These are phyloP conservation scores for Epichloe festucae DNA, from an alignment of 2,329 filamentous ascomycete species.

Conservation along the genomic window DNA sequence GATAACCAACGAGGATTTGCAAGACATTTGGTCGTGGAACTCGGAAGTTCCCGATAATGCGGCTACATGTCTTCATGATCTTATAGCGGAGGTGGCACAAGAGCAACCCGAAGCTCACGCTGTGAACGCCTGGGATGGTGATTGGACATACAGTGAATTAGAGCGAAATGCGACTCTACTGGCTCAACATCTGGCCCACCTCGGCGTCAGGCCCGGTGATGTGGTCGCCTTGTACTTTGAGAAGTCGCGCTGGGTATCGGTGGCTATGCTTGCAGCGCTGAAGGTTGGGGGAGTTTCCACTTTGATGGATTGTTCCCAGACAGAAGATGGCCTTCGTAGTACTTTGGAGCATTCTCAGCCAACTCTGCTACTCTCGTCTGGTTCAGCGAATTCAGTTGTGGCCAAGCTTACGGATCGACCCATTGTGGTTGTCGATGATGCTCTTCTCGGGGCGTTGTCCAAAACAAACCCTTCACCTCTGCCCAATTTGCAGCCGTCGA, in stretches of 20 bases:
- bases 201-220: conserved; percentile 1
- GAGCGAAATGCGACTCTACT: conserved; percentile 9
- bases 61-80: neutral
- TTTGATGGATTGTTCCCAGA: neutral
- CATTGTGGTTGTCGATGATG: neutral
- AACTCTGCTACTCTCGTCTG: neutral
- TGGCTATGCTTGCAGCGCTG: conserved; percentile 14
- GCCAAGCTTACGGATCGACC: neutral
- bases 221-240: conserved; percentile 15
- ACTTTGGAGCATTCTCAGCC: neutral
- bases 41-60: neutral
- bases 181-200: conserved; percentile 5
- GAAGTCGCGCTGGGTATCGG: conserved; percentile 13
- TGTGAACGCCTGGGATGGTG: conserved; percentile 13
- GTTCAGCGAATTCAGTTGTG: neutral
- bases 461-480: neutral
- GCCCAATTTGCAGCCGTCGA: neutral
- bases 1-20: neutral
- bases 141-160: conserved; percentile 11
- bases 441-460: neutral
- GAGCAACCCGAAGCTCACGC: conserved; percentile 1
- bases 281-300: conserved; percentile 15
- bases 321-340: neutral
- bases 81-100: neutral
- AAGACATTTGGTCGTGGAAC: conserved; percentile 4